Evolutionary conservation across 2,329 filamentous ascomycete genomes (phyloP).

Genomic region (Cytospora chrysosperma): DNA sequence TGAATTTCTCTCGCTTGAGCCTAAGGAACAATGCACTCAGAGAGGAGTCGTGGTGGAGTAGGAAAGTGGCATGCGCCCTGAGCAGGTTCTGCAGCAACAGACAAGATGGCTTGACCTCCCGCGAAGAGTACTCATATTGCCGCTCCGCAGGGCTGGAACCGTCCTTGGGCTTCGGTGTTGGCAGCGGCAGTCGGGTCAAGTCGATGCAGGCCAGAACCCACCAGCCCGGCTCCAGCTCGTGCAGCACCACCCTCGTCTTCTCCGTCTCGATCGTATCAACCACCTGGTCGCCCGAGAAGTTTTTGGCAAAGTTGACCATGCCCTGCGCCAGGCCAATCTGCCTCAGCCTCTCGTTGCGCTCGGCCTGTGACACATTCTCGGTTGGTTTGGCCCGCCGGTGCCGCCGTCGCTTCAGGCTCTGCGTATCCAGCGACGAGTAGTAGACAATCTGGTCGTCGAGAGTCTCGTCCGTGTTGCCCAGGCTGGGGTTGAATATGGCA

Average conservation of each 20-base stretch:
- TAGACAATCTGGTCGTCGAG: constrained; percentile 87
- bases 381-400: constrained; percentile 42
- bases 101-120: constrained; percentile 81
- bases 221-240: constrained; percentile 88
- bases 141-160: constrained; percentile 31
- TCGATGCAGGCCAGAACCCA: constrained; percentile 91
- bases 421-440: constrained; percentile 67
- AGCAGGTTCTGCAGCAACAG: constrained; percentile 78
- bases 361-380: constrained; percentile 54
- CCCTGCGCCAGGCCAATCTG: constrained; percentile 96
- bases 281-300: constrained; percentile 74
- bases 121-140: constrained; percentile 76
- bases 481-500: constrained; percentile 89
- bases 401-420: constrained; percentile 40
- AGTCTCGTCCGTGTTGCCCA: constrained; percentile 59
- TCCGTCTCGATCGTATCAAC: constrained; percentile 90
- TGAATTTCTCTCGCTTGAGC: constrained; percentile 66
- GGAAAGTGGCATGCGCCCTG: constrained; percentile 79
- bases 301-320: constrained; percentile 89
- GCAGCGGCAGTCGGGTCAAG: constrained; percentile 69
- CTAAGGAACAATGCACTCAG: constrained; percentile 69
- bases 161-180: constrained; percentile 43
- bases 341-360: constrained; percentile 81
- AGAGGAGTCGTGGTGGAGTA: constrained; percentile 80
- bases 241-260: constrained; percentile 77